Conservation (phyloP, 345 rosid genomes). For the Lepidium didymum region DNA sequence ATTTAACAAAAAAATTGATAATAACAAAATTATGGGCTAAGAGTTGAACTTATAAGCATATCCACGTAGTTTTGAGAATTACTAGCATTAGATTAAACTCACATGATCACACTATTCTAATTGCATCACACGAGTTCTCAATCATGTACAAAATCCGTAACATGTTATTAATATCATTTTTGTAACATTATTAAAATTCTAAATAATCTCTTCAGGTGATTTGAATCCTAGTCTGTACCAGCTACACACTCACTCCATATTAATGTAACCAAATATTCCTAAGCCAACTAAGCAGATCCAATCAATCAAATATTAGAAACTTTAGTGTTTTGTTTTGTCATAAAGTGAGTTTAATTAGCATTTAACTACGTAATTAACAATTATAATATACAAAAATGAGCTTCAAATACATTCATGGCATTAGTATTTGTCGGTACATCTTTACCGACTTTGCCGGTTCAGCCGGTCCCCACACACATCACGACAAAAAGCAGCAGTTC, state of each 20-base stretch:
- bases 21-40: not conserved
- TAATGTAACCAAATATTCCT: slow-evolving; percentile 24
- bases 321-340: slow-evolving; percentile 22
- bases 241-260: slow-evolving; percentile 22
- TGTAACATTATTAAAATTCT: slow-evolving; percentile 4
- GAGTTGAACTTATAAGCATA: not conserved
- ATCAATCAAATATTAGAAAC: slow-evolving; percentile 6
- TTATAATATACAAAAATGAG: not conserved
- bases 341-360: slow-evolving; percentile 3
- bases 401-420: slow-evolving; percentile 19
- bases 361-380: slow-evolving; percentile 8
- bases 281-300: slow-evolving; percentile 24
- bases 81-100: slow-evolving; percentile 1
- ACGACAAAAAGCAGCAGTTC: slow-evolving; percentile 31
- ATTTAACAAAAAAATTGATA: not conserved
- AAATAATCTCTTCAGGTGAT: slow-evolving; percentile 24
- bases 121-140: slow-evolving; percentile 5
- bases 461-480: slow-evolving; percentile 14
- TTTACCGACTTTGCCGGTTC: slow-evolving; percentile 18
- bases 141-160: slow-evolving; percentile 18
- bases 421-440: slow-evolving; percentile 25
- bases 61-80: not conserved
- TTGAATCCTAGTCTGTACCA: slow-evolving; percentile 26
- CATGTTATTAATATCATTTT: not conserved
- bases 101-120: slow-evolving; percentile 19